A percentile compares a stretch with the other conserved stretches of the same genome.
Conservation (phyloP, 805 yeast species). For the Barnettozyma populi region DNA sequence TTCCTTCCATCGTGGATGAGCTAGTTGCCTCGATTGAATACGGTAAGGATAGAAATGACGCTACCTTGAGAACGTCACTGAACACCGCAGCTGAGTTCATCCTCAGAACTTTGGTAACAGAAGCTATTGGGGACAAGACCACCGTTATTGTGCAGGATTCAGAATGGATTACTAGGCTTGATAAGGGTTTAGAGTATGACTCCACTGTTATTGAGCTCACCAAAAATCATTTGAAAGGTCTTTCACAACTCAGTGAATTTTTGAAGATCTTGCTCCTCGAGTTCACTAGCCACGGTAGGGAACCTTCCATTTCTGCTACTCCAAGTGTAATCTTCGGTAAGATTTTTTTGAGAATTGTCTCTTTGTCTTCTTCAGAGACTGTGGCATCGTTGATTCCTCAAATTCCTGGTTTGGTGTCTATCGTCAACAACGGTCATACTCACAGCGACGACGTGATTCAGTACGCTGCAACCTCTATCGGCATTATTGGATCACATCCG, state of each 20-base stretch:
- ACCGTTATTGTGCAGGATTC: slow-evolving; percentile 65
- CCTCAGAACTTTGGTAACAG: slow-evolving; percentile 58
- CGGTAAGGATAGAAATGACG: slow-evolving; percentile 18
- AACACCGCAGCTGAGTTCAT: slow-evolving; percentile 45
- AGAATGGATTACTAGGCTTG: slow-evolving; percentile 66
- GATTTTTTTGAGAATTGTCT: slow-evolving; percentile 23
- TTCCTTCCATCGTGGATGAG: slow-evolving; percentile 33
- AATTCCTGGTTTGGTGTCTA: slow-evolving; percentile 23
- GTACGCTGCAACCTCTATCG: slow-evolving; percentile 41
- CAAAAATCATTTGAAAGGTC: slow-evolving; percentile 19
- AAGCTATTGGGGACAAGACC: slow-evolving; percentile 44
- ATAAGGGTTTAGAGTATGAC: slow-evolving; percentile 64
- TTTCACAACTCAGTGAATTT: slow-evolving; percentile 32
- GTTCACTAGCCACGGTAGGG: slow-evolving; percentile 14
- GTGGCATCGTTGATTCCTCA: slow-evolving; percentile 9
- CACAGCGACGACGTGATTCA: slow-evolving; percentile 23
- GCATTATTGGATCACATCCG: slow-evolving; percentile 44
- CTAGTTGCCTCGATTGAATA: slow-evolving; percentile 27
- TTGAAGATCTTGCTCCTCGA: slow-evolving; percentile 14
- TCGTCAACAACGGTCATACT: slow-evolving; percentile 16
- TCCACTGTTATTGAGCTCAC: slow-evolving; percentile 37
- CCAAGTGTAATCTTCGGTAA: slow-evolving; percentile 32
- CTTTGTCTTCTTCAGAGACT: slow-evolving; percentile 19
- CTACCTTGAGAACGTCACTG: slow-evolving; percentile 30
- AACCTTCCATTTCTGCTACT: slow-evolving; percentile 15